Base-by-base conservation (phyloP, 2,329 filamentous ascomycete genomes). In the Fusarium sambucinum region DNA sequence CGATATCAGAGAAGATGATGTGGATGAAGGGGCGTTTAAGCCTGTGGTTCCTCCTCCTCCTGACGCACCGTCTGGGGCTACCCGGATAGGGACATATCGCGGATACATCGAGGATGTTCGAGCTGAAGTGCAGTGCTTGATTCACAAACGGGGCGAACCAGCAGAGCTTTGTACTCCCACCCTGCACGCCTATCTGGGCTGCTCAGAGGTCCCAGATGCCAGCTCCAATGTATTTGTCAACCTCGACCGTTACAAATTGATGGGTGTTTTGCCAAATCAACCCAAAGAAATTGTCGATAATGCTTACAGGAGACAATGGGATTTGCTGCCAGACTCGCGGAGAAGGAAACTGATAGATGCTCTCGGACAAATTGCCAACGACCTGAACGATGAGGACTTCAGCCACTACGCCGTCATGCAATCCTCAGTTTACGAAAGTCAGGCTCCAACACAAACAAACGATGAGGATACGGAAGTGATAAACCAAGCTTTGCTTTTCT, bases 61-160 rank as follows among this genome's bases (percentile, higher is more conserved):
- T 48, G 67, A 66, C 11, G 77, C 77, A 5, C 77, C 77, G 44
- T 74, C 74, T 44, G 71, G 73, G n/a, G 65, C 74, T 17, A 83
- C 81, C 4, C 74, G 79, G 33, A 65, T 81, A 11, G 77, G 77
- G 4, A 83, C 81, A 2, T 79, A 79, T 57, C 80, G 84, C 32
- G 82, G 81, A 3, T 86, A 82, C 51, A 77, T 83, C 59, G 83
- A 86, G 59, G 83, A 86, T 63, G 77, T 85, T 27, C 79, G 82
- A 57, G 79, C 79, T 38, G 84, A 86, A 66, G 76, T 85, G 2
- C 82, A 86, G 70, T 84, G 72, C 52, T 77, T 79, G 52, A 82
- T 77, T 65, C 77, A 76, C 63, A 78, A 70, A 74, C 75, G 69
- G 38, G 74, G 77, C n/a, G 74, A 77, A 67, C 64, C 69, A 19